Conservation (phyloP, 768 basidiomycete genomes). For the Sarcomyxa edulis region DNA sequence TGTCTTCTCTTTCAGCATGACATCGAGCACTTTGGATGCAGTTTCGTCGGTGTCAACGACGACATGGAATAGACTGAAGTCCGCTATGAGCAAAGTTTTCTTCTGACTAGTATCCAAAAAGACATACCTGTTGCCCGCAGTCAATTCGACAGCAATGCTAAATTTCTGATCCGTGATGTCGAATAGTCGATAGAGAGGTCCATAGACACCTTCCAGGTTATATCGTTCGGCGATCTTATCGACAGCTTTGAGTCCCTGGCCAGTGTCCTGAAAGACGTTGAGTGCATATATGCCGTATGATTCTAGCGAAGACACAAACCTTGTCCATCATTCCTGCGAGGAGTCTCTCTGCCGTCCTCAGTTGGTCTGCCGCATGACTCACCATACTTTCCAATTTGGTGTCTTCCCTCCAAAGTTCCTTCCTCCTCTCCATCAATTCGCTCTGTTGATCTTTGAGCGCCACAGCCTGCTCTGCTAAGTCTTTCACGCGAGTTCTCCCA, state of each 20-base stretch:
- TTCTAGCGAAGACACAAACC: constrained; percentile 40
- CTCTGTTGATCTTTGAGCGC: constrained; percentile 62
- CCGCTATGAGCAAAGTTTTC: constrained; percentile 6
- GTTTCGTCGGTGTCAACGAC: constrained; percentile 97
- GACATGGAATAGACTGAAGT: constrained; percentile 83
- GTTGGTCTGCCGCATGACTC: constrained; percentile 71
- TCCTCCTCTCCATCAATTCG: constrained; percentile 72
- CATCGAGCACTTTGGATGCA: constrained; percentile 83
- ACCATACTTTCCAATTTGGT: constrained; percentile 79
- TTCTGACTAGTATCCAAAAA: not conserved
- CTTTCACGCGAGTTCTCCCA: constrained; percentile 48
- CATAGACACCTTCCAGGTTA: constrained; percentile 80
- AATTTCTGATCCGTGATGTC: constrained; percentile 85
- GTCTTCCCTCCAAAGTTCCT: constrained; percentile 95
- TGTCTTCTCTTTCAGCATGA: constrained; percentile 90
- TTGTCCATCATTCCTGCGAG: constrained; percentile 96
- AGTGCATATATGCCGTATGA: too few relatives aligned
- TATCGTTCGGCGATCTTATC: constrained; percentile 77
- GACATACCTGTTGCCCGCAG: constrained; percentile 86
- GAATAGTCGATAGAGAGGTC: constrained; percentile 91
- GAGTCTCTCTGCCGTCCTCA: constrained; percentile 72
- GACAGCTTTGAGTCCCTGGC: constrained; percentile 80
- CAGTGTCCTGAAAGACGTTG: constrained; percentile 66
- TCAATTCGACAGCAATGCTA: constrained; percentile 90
- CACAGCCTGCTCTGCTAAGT: constrained; percentile 56